These are phyloP conservation scores for Kwoniella bestiolae DNA, from an alignment of 768 basidiomycete species.

Conservation along the genomic window DNA sequence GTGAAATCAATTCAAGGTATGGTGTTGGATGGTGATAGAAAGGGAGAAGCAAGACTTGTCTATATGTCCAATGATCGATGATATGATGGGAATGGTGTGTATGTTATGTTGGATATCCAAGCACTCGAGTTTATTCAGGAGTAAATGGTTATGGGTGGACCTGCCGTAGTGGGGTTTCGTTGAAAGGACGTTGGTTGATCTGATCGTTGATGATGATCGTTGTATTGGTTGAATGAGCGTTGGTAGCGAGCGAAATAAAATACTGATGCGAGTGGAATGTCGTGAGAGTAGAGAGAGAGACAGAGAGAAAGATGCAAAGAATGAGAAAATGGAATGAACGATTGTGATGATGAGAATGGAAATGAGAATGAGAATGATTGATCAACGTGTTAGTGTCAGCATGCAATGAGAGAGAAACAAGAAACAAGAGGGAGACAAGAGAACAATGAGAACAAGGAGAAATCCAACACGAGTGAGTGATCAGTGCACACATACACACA, in stretches of 20 bases:
- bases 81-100: background rate
- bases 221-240: background rate
- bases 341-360: background rate
- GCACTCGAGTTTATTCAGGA: background rate
- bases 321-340: background rate
- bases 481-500: background rate
- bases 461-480: background rate
- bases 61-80: too few relatives aligned
- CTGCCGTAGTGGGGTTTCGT: conserved; percentile 14
- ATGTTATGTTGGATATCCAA: background rate
- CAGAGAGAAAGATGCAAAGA: conserved; percentile 3
- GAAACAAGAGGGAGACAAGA: background rate
- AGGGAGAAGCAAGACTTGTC: background rate
- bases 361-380: background rate
- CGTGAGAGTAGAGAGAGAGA: background rate
- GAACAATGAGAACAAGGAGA: background rate
- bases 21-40: background rate
- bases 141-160: conserved; percentile 7
- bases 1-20: background rate
- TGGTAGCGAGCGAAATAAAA: background rate
- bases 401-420: background rate
- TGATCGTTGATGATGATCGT: background rate
- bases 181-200: conserved; percentile 21
- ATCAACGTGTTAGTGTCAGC: background rate
- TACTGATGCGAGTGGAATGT: background rate